Conservation (phyloP, 352 stramenopile species). For the Globisporangium carolinianum region DNA sequence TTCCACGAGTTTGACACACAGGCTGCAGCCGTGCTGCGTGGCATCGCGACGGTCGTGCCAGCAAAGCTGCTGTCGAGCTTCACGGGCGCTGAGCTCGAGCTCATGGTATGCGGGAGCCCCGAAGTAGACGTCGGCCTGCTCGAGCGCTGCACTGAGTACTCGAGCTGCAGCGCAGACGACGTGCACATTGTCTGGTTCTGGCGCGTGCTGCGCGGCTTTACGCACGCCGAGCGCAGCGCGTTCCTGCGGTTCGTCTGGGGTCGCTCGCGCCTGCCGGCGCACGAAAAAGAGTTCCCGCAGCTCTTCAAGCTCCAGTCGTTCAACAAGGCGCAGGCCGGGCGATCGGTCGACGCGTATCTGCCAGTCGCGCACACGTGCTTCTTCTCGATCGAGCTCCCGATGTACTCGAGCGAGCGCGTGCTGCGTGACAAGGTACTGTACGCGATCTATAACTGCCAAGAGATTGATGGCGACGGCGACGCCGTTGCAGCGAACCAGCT, state of each 20-base stretch:
- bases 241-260: slow-evolving; percentile 92
- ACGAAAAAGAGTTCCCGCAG: slow-evolving; percentile 82
- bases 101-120: slow-evolving; percentile 78
- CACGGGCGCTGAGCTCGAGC: slow-evolving; percentile 70
- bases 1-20: slow-evolving; percentile 74
- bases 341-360: slow-evolving; percentile 79
- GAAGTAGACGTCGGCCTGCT: slow-evolving; percentile 83
- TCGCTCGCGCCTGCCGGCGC: slow-evolving; percentile 77
- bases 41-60: slow-evolving; percentile 74
- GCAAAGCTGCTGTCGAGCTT: slow-evolving; percentile 69
- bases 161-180: slow-evolving; percentile 58
- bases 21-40: slow-evolving; percentile 35
- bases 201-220: slow-evolving; percentile 67
- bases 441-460: slow-evolving; percentile 91
- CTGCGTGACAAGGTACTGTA: slow-evolving; percentile 81
- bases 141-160: slow-evolving; percentile 83
- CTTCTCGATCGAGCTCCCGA: slow-evolving; percentile 94
- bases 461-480: slow-evolving; percentile 88
- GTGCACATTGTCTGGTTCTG: slow-evolving; percentile 87
- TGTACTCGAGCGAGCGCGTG: slow-evolving; percentile 86
- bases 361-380: slow-evolving; percentile 99
- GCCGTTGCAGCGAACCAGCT: slow-evolving; percentile 76
- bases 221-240: slow-evolving; percentile 75
- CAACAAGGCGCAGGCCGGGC: slow-evolving; percentile 38
- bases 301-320: slow-evolving; percentile 90